These are phyloP conservation scores for Aspergillus conjunctus DNA, from an alignment of 495 filamentous ascomycete genomes.

Conservation along the genomic window DNA sequence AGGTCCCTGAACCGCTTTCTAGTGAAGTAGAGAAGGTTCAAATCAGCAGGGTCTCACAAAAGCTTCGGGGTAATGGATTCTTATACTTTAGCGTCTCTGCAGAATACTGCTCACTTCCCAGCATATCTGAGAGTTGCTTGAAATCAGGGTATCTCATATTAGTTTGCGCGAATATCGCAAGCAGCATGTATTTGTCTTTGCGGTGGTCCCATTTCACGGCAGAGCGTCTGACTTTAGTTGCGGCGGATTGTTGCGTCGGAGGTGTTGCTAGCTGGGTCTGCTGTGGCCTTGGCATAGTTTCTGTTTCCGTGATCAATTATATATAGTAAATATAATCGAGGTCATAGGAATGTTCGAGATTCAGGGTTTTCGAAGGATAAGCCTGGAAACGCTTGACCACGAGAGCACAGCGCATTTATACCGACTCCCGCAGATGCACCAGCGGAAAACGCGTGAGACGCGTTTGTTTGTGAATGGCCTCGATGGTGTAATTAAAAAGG, in stretches of 20 bases:
- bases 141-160: slow-evolving; percentile 10
- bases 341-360: neutral
- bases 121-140: slow-evolving; percentile 14
- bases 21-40: slow-evolving; percentile 1
- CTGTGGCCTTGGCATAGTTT: neutral
- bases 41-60: slow-evolving; percentile 3
- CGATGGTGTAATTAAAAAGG: neutral
- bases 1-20: slow-evolving; percentile 10
- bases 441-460: neutral
- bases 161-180: slow-evolving; percentile 10
- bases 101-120: slow-evolving; percentile 10
- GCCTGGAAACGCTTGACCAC: neutral
- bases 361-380: neutral
- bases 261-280: neutral
- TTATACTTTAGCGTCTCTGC: slow-evolving; percentile 7
- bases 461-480: neutral
- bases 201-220: slow-evolving; percentile 17
- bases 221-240: neutral
- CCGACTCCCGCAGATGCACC: neutral
- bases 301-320: neutral
- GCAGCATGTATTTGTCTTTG: slow-evolving; percentile 17
- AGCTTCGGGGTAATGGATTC: neutral
- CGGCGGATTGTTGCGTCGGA: neutral
- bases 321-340: neutral
- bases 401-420: neutral